phyloP scores from a whole-genome alignment of 768 basidiomycete genomes.

The Pleurotus djamor region DNA sequence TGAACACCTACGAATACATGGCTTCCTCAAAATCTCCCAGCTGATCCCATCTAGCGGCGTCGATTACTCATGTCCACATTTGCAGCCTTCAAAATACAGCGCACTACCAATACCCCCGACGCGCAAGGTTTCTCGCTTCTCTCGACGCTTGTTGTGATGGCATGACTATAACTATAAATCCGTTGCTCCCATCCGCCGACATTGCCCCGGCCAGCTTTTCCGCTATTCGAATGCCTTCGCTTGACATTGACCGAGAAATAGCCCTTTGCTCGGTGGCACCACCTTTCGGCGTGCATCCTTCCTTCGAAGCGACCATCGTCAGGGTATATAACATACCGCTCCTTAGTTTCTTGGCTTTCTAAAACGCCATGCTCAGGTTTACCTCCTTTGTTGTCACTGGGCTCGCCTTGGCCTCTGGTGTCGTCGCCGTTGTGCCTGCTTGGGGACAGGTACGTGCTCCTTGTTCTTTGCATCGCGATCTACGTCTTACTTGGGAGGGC shows the following conservation, averaged over 20 bases:
- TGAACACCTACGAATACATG: no score
- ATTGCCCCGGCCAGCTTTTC: neutral
- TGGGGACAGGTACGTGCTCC: constrained; percentile 1
- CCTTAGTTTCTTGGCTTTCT: neutral
- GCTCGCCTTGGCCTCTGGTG: constrained; percentile 1
- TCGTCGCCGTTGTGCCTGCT: neutral
- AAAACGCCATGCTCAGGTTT: neutral
- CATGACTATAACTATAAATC: neutral
- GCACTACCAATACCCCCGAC: no score
- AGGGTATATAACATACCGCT: neutral
- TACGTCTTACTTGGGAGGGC: neutral
- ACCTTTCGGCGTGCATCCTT: neutral
- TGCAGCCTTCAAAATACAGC: no score
- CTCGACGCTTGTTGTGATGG: no score
- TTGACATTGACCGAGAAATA: constrained; percentile 5
- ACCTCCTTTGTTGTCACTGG: neutral
- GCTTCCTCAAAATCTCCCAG: no score
- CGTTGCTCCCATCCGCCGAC: neutral
- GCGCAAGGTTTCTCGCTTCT: no score
- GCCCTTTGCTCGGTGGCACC: constrained; percentile 6
- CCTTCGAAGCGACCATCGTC: neutral
- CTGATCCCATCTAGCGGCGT: no score
- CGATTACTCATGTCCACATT: no score
- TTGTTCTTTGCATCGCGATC: neutral
- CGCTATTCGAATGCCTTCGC: neutral